phyloP scores from a whole-genome alignment of 2,329 filamentous ascomycete genomes.

The Penicillium vulpinum region DNA sequence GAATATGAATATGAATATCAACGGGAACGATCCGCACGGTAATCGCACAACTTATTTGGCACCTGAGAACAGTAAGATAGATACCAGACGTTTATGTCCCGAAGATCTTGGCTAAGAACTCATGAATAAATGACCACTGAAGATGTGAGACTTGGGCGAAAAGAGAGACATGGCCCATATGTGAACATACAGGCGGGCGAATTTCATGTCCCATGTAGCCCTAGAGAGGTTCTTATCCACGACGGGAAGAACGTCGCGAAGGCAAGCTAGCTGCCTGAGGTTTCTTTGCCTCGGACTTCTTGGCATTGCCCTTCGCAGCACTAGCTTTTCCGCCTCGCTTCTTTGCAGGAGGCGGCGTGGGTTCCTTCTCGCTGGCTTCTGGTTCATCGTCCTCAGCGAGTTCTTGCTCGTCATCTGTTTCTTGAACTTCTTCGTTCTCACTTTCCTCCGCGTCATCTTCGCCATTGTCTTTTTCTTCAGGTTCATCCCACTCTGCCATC shows the following conservation, averaged over 20 bases:
- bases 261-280: constrained; percentile 11
- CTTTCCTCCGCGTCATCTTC: constrained; percentile 24
- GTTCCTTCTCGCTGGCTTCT: constrained; percentile 22
- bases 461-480: constrained; percentile 29
- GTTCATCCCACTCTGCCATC: constrained; percentile 41
- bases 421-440: constrained; percentile 19
- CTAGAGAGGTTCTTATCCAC: constrained; percentile 10
- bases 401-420: constrained; percentile 8
- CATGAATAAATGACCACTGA: neutral
- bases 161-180: neutral
- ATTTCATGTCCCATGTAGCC: neutral
- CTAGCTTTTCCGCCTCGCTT: constrained; percentile 15
- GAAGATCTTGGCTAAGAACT: neutral
- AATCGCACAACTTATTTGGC: neutral
- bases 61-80: neutral
- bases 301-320: constrained; percentile 4
- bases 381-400: constrained; percentile 8
- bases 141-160: neutral
- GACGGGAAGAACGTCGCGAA: constrained; percentile 25
- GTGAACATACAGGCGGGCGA: neutral
- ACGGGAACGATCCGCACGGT: neutral
- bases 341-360: constrained; percentile 17
- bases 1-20: constrained; percentile 10
- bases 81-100: neutral
- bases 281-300: constrained; percentile 14